These are phyloP conservation scores for Yamadazyma blattariae DNA, from an alignment of 1,139 yeast species.

Conservation along the genomic window DNA sequence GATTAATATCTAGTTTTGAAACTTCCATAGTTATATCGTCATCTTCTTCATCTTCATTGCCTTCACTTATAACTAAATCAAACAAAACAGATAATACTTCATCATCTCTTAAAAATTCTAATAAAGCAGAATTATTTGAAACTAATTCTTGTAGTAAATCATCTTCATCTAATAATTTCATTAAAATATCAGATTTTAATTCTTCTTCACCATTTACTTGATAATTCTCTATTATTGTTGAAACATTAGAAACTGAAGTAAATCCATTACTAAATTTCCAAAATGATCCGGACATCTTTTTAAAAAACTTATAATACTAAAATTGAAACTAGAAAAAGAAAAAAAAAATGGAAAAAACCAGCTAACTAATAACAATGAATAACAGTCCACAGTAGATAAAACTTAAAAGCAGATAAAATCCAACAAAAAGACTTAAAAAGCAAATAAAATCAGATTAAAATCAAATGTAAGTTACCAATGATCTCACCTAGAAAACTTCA, in stretches of 20 bases:
- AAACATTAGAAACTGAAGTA: conserved; percentile 70
- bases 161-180: conserved; percentile 77
- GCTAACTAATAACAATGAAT: no score
- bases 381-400: no score
- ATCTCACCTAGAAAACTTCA: no score
- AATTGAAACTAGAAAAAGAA: no score
- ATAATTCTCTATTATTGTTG: conserved; percentile 64
- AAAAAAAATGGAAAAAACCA: no score
- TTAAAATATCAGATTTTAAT: conserved; percentile 30
- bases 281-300: conserved; percentile 72
- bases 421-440: no score
- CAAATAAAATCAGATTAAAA: no score
- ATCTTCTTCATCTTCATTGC: conserved; percentile 25
- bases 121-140: conserved; percentile 76
- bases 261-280: conserved; percentile 92
- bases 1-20: conserved; percentile 11
- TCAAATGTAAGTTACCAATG: no score
- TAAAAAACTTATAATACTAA: no score
- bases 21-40: conserved; percentile 16
- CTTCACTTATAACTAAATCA: conserved; percentile 58
- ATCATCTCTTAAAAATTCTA: conserved; percentile 79
- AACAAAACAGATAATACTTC: conserved; percentile 64
- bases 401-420: no score
- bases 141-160: conserved; percentile 82
- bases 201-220: conserved; percentile 26